These are phyloP conservation scores for Cyberlindnera misumaiensis DNA, from an alignment of 805 yeast genomes.

Conservation along the genomic window DNA sequence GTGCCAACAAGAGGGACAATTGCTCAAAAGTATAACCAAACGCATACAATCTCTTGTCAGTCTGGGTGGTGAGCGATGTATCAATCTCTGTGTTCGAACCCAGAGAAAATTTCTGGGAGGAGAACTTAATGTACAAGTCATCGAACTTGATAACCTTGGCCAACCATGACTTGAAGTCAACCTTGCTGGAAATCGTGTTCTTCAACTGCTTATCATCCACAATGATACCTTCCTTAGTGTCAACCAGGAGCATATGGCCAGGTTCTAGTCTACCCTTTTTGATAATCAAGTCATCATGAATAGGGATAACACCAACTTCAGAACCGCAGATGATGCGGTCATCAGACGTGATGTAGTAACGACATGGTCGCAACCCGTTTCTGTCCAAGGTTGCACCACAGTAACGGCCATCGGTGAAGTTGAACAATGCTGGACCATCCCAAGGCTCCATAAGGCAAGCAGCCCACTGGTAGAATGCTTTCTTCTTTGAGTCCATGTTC, in stretches of 20 bases:
- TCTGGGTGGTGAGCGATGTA: constrained; percentile 39
- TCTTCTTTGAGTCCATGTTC: constrained; percentile 83
- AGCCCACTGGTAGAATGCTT: constrained; percentile 98
- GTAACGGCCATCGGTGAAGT: constrained; percentile 95
- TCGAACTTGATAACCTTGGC: constrained; percentile 80
- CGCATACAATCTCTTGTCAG: constrained; percentile 78
- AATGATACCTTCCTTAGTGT: constrained; percentile 85
- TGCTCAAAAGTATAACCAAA: constrained; percentile 96
- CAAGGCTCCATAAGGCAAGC: constrained; percentile 99
- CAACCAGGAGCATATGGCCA: constrained; percentile 92
- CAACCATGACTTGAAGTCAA: constrained; percentile 92
- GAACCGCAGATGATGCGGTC: constrained; percentile 96
- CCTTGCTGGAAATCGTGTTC: constrained; percentile 66
- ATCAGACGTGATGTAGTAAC: constrained; percentile 91
- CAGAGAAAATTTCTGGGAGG: constrained; percentile 14
- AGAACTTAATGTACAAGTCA: constrained; percentile 59
- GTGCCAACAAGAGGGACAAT: constrained; percentile 71
- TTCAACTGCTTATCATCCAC: constrained; percentile 92
- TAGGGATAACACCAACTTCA: constrained; percentile 94
- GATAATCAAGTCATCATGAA: constrained; percentile 73
- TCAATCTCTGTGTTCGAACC: constrained; percentile 21
- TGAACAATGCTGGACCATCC: constrained; percentile 98
- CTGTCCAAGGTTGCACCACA: constrained; percentile 98
- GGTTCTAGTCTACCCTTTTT: constrained; percentile 94
- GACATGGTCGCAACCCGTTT: constrained; percentile 96